Evolutionary conservation across 257 asterid genomes (phyloP), one percentile per base, ranked within the genome.

Genomic region (Jacaranda copaia): DNA sequence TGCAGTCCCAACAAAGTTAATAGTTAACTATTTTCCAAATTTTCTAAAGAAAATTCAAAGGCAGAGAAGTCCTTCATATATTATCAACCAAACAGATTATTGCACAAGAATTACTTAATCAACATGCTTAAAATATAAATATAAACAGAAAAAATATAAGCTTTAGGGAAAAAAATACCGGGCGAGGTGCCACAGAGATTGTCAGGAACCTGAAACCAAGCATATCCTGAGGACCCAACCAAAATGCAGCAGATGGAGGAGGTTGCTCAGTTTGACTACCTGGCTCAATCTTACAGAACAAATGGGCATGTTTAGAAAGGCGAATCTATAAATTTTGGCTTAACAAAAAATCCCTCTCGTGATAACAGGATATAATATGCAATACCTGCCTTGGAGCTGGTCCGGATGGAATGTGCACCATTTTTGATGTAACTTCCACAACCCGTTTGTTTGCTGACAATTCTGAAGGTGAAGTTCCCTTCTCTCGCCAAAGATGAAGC

Each of bases 221-320:
- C 94, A 96, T 85, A 77, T 90, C 96, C 78, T 65, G 79, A 46
- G 98, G 93, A 71, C 85, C 88, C 93, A 96, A 85, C 99, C 98
- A 96, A 81, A 96, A 88, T 70, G 91, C 85, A 80, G 97, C 90
- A 72, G 98, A 93, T 79, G 98, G 98, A 82, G 99, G 93, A 70
- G 99, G 92, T 86, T 96, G 99, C 85, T 93, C 98, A 73, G 98
- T 93, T 79, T 93, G 99, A 82, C 97, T 89, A 62, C 99, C 99
- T 71, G 99, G 99, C 84, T 96, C 99, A 82, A 86, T 83, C 99
- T 95, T 81, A 77, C 77, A 49, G 75, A 78, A 84, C 55, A 84
- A 73, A 77, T 68, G 71, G 80, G 32, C 73, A 76, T 59, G 74
- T 80, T 85, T 73, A 81, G 70, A 70, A 73, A 35, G 53, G 35